These are phyloP conservation scores for Exophiala calicioides DNA, from an alignment of 2,329 filamentous ascomycete genomes.

Conservation along the genomic window DNA sequence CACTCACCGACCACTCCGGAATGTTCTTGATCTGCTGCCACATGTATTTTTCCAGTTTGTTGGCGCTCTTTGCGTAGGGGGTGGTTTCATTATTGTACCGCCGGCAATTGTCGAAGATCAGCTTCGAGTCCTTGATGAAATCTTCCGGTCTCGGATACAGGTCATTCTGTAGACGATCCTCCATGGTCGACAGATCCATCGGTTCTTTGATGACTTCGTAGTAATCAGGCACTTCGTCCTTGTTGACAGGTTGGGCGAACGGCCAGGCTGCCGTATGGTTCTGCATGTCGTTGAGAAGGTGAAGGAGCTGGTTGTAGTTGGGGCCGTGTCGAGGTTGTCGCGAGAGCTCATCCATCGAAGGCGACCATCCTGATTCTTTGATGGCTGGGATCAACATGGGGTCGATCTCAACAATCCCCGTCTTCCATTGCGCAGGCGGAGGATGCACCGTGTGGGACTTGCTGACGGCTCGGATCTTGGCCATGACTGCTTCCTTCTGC, in stretches of 20 bases:
- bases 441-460: slow-evolving; percentile 84
- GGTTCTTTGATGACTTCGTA: slow-evolving; percentile 98
- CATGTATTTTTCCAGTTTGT: slow-evolving; percentile 92
- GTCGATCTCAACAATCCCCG: slow-evolving; percentile 72
- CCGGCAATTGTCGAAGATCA: slow-evolving; percentile 93
- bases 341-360: slow-evolving; percentile 95
- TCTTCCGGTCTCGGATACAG: slow-evolving; percentile 89
- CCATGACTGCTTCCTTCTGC: slow-evolving; percentile 92
- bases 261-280: slow-evolving; percentile 94
- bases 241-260: slow-evolving; percentile 89
- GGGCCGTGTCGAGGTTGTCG: slow-evolving; percentile 93
- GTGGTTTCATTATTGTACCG: slow-evolving; percentile 96
- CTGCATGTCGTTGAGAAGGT: slow-evolving; percentile 91
- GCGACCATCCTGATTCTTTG: slow-evolving; percentile 88
- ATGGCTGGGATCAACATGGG: slow-evolving; percentile 86
- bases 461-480: slow-evolving; percentile 89
- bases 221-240: slow-evolving; percentile 96
- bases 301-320: slow-evolving; percentile 91
- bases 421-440: slow-evolving; percentile 83
- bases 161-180: slow-evolving; percentile 89
- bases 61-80: slow-evolving; percentile 91
- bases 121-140: slow-evolving; percentile 81
- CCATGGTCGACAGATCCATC: slow-evolving; percentile 97
- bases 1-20: slow-evolving; percentile 78
- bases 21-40: slow-evolving; percentile 89